A percentile compares a stretch with the other conserved stretches of the same genome.
These are phyloP conservation scores for Babesia caballi DNA, from an alignment of 169 alveolate genomes.

Conservation along the genomic window DNA sequence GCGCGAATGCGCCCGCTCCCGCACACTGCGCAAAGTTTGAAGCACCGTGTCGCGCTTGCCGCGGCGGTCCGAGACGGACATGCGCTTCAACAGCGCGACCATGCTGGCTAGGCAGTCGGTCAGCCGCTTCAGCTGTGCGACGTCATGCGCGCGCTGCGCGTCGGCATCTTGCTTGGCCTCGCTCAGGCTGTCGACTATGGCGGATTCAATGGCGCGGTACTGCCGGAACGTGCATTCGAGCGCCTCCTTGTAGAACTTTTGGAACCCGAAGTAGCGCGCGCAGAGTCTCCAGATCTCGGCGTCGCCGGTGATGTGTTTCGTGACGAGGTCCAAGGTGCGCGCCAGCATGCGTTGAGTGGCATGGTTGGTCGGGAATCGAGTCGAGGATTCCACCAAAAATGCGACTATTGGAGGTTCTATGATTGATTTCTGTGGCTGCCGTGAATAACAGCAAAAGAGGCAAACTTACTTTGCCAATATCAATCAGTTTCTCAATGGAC, in stretches of 20 bases:
- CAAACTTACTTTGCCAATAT: constrained; percentile 60
- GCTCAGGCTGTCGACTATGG: constrained; percentile 20
- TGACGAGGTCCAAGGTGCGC: constrained; percentile 53
- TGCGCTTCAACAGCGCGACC: constrained; percentile 43
- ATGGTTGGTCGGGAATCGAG: constrained; percentile 16
- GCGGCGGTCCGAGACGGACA: constrained; percentile 6
- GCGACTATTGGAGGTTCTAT: constrained; percentile 43
- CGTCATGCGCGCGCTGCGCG: constrained; percentile 40
- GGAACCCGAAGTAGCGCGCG: constrained; percentile 35
- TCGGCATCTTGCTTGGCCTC: constrained; percentile 39
- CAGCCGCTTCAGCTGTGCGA: constrained; percentile 29
- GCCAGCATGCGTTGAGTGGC: constrained; percentile 58
- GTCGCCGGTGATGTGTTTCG: constrained; percentile 42
- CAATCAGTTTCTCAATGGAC: constrained; percentile 55
- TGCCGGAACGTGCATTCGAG: constrained; percentile 53
- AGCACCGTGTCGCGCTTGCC: constrained; percentile 31
- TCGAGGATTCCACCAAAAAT: constrained; percentile 40
- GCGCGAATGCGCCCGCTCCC: constrained; percentile 36
- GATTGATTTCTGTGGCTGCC: constrained; percentile 46
- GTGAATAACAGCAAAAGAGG: constrained; percentile 23
- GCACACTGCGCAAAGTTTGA: constrained; percentile 25
- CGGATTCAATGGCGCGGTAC: constrained; percentile 40
- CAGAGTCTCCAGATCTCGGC: constrained; percentile 52
- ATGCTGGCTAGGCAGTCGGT: constrained; percentile 33
- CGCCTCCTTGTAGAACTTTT: constrained; percentile 45